Conservation (phyloP, 441 rosid genomes). For the Flueggea neowawraea region DNA sequence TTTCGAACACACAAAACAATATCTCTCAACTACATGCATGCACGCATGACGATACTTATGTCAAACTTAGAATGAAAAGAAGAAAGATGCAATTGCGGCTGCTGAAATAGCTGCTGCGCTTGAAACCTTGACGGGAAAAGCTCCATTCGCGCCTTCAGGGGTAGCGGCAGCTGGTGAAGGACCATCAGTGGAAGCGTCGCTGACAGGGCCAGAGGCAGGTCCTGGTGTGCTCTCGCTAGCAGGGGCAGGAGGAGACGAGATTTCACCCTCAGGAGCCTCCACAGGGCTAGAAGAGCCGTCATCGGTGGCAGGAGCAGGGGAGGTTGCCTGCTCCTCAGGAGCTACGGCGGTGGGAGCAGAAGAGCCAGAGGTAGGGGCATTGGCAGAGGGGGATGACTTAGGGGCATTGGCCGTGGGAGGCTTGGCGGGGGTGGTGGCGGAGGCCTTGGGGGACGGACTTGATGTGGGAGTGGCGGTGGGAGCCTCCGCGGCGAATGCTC, state of each 20-base stretch:
- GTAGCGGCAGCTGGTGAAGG: constrained; percentile 26
- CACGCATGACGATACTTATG: too few relatives aligned
- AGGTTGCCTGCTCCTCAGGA: constrained; percentile 3
- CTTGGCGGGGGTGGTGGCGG: constrained; percentile 29
- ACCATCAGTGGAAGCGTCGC: background rate
- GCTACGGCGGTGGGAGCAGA: background rate
- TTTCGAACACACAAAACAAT: too few relatives aligned
- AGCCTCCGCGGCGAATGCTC: constrained; percentile 43
- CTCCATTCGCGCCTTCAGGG: constrained; percentile 8
- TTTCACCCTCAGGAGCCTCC: constrained; percentile 10
- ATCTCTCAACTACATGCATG: too few relatives aligned
- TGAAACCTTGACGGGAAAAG: constrained; percentile 25
- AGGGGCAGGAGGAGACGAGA: constrained; percentile 19
- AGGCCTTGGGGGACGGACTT: constrained; percentile 20
- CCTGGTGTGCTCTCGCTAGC: constrained; percentile 3
- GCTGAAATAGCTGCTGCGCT: constrained; percentile 18
- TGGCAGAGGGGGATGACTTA: constrained; percentile 17
- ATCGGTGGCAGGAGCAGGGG: constrained; percentile 1
- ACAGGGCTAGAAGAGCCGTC: background rate
- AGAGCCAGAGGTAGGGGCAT: constrained; percentile 12
- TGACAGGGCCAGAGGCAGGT: constrained; percentile 9
- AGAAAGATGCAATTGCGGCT: constrained; percentile 24
- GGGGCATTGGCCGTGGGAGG: constrained; percentile 14
- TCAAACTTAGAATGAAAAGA: constrained; percentile 19
- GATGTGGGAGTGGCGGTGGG: constrained; percentile 32